phyloP scores from a whole-genome alignment of 78 protist genomes.

The Planoprotostelium fungivorum region DNA sequence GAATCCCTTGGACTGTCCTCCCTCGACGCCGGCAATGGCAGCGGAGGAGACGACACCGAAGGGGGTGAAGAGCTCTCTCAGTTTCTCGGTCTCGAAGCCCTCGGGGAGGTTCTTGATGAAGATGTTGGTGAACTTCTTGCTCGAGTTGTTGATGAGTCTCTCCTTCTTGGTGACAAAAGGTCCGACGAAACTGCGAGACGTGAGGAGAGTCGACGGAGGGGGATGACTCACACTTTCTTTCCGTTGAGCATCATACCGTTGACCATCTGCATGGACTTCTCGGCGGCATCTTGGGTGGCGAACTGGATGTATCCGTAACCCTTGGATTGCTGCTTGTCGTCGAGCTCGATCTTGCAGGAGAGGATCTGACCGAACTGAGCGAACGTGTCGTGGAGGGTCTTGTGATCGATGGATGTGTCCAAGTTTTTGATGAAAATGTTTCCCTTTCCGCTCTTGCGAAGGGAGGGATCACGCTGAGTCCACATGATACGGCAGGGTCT shows the following conservation, averaged over 20 bases:
- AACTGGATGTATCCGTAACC: constrained; percentile 97
- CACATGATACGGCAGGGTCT: constrained; percentile 96
- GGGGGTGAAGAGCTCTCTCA: constrained; percentile 50
- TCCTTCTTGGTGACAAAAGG: constrained; percentile 79
- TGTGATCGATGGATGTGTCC: constrained; percentile 80
- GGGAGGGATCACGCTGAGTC: constrained; percentile 94
- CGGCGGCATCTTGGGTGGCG: constrained; percentile 87
- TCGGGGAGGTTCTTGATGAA: constrained; percentile 87
- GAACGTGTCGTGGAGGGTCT: constrained; percentile 91
- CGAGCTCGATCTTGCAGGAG: constrained; percentile 78
- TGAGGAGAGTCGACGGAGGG: not conserved
- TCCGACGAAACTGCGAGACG: constrained; percentile 58
- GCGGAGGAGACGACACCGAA: constrained; percentile 78
- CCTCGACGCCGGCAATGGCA: constrained; percentile 57
- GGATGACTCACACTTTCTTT: constrained; percentile 55
- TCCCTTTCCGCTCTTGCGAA: constrained; percentile 92
- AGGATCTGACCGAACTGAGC: constrained; percentile 76
- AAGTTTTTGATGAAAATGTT: constrained; percentile 97
- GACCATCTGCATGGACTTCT: constrained; percentile 82
- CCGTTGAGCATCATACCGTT: constrained; percentile 88
- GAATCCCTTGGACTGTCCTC: constrained; percentile 81
- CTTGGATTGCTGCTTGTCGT: constrained; percentile 56
- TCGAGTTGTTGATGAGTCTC: constrained; percentile 31
- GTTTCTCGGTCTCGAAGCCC: constrained; percentile 40
- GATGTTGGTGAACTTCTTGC: constrained; percentile 86